phyloP scores from a whole-genome alignment of 2,329 filamentous ascomycete species.

The Arthrobotrys megalospora region DNA sequence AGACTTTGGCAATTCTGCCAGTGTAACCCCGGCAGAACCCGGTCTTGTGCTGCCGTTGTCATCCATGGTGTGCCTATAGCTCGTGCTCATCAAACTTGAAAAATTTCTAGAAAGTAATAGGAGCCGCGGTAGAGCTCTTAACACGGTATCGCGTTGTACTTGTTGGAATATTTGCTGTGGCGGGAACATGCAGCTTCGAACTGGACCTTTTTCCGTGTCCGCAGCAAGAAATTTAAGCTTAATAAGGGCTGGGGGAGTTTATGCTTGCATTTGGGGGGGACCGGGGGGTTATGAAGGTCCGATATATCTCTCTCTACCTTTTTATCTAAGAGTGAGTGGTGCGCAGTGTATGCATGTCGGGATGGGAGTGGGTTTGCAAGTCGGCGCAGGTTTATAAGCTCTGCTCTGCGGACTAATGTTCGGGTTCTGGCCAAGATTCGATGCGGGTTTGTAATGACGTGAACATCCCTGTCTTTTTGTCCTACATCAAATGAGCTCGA shows the following conservation, averaged over 20 bases:
- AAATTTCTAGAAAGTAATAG: constrained; percentile 48
- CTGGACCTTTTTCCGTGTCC: not conserved
- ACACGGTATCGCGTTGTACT: constrained; percentile 25
- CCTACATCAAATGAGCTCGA: not conserved
- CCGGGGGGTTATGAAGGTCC: not conserved
- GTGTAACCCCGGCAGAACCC: constrained; percentile 64
- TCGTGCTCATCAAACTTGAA: constrained; percentile 41
- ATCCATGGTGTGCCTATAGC: not conserved
- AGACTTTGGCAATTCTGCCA: constrained; percentile 75
- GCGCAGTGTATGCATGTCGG: not conserved
- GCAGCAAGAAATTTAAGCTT: not conserved
- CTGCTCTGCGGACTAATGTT: not conserved
- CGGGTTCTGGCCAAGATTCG: not conserved
- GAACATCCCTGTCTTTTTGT: constrained; percentile 8
- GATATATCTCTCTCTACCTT: not conserved
- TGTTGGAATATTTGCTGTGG: constrained; percentile 60
- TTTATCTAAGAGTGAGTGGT: not conserved
- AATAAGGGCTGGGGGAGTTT: not conserved
- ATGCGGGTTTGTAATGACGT: constrained; percentile 14
- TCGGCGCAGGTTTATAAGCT: not conserved
- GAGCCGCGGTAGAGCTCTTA: constrained; percentile 46
- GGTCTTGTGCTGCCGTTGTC: not conserved
- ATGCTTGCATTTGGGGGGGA: not conserved
- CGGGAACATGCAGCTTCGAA: constrained; percentile 27
- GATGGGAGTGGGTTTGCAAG: not conserved